A percentile compares a stretch with the other conserved stretches of the same genome.
Evolutionary conservation across 2,329 filamentous ascomycete species (phyloP).

Genomic region (Trichoderma breve): DNA sequence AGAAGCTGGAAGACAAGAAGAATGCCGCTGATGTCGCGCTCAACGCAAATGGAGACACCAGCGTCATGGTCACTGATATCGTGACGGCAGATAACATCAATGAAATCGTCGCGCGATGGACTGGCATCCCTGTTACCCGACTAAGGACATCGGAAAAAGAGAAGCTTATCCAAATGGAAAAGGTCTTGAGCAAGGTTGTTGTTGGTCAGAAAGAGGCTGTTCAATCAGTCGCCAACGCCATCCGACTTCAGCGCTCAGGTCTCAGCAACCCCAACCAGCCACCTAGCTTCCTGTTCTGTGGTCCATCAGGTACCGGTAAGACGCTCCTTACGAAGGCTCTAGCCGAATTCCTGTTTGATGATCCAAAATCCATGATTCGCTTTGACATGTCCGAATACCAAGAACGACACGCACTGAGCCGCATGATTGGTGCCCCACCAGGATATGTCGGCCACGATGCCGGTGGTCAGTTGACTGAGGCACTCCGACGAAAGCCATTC

Average conservation of each 20-base stretch:
- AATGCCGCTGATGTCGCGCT: conserved; percentile 70
- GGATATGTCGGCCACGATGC: conserved; percentile 97
- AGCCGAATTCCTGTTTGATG: conserved; percentile 97
- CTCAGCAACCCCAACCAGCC: conserved; percentile 95
- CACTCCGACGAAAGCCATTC: conserved; percentile 89
- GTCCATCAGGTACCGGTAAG: conserved; percentile 97
- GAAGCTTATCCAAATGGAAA: conserved; percentile 97
- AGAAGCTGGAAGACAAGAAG: conserved; percentile 77
- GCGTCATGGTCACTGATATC: conserved; percentile 82
- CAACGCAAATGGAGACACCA: conserved; percentile 53
- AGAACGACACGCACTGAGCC: conserved; percentile 88
- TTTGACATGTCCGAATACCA: conserved; percentile 99
- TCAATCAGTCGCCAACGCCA: conserved; percentile 88
- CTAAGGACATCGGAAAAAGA: conserved; percentile 96
- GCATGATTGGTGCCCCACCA: conserved; percentile 96
- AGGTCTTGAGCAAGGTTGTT: conserved; percentile 76
- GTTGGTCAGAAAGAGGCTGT: conserved; percentile 95
- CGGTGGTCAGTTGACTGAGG: conserved; percentile 93
- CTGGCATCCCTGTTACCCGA: conserved; percentile 94
- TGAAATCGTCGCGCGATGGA: conserved; percentile 95
- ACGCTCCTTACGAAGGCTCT: conserved; percentile 95
- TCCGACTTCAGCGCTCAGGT: conserved; percentile 90
- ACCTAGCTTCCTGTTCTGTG: conserved; percentile 97
- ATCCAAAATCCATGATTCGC: conserved; percentile 94
- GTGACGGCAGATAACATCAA: conserved; percentile 98